Evolutionary conservation across 1,284 basidiomycete genomes (phyloP).

Genomic region (Papiliotrema laurentii): DNA sequence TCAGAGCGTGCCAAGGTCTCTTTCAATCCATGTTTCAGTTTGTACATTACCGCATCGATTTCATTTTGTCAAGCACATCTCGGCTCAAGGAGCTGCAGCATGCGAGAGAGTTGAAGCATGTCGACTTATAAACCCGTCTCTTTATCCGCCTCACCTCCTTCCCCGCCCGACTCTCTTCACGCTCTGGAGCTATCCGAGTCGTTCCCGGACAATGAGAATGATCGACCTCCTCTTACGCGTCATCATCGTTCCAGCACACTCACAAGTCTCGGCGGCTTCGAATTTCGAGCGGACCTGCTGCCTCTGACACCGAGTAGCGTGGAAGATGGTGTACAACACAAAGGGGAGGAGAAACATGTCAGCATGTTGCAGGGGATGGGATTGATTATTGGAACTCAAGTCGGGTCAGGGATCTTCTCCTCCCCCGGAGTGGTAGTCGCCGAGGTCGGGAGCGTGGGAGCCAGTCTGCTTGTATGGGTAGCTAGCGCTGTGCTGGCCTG

Average conservation of each 20-base stretch:
- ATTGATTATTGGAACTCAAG: slow-evolving; percentile 75
- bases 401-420: slow-evolving; percentile 90
- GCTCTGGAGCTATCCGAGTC: slow-evolving; percentile 70
- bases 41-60: background rate
- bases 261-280: slow-evolving; percentile 57
- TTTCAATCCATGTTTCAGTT: background rate
- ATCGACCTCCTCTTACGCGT: slow-evolving; percentile 43
- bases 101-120: background rate
- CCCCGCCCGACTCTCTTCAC: slow-evolving; percentile 62
- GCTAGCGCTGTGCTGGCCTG: slow-evolving; percentile 75
- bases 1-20: too few species aligned
- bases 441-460: slow-evolving; percentile 77
- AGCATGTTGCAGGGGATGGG: slow-evolving; percentile 75
- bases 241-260: slow-evolving; percentile 60
- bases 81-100: background rate
- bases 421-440: slow-evolving; percentile 86
- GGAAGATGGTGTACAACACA: slow-evolving; percentile 54
- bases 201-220: slow-evolving; percentile 34
- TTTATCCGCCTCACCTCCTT: slow-evolving; percentile 50
- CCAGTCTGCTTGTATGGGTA: slow-evolving; percentile 75
- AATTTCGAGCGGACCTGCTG: slow-evolving; percentile 70
- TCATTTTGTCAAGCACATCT: background rate
- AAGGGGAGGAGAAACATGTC: slow-evolving; percentile 60
- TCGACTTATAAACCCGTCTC: slow-evolving; percentile 15
- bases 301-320: slow-evolving; percentile 68